Evolutionary conservation across 2,329 filamentous ascomycete genomes (phyloP).

Genomic region (Beauveria bassiana): DNA sequence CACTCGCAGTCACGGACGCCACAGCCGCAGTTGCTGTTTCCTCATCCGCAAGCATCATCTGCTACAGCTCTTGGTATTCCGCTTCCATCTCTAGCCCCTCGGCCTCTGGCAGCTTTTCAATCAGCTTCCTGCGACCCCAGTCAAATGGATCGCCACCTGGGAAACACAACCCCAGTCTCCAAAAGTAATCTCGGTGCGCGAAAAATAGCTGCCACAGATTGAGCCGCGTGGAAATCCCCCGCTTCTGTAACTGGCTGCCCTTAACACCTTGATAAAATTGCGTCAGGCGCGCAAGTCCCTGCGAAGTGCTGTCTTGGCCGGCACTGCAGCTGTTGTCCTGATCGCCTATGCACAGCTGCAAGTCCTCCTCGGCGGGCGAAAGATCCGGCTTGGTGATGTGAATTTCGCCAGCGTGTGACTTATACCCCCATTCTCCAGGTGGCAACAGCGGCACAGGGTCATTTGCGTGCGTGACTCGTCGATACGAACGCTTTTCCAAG

Average conservation of each 20-base stretch:
- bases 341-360: constrained; percentile 65
- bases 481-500: constrained; percentile 42
- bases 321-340: constrained; percentile 66
- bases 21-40: constrained; percentile 3
- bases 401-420: constrained; percentile 78
- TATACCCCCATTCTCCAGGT: constrained; percentile 79
- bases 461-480: constrained; percentile 74
- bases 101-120: neutral
- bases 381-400: constrained; percentile 69
- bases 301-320: constrained; percentile 38
- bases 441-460: constrained; percentile 89
- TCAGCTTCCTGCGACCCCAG: constrained; percentile 47
- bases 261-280: constrained; percentile 16
- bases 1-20: neutral
- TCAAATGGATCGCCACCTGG: constrained; percentile 67
- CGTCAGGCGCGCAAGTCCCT: constrained; percentile 18
- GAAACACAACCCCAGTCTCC: constrained; percentile 82
- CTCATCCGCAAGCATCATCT: neutral
- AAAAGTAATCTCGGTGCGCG: constrained; percentile 94
- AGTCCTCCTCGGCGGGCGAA: constrained; percentile 58
- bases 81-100: constrained; percentile 23
- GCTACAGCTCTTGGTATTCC: constrained; percentile 31
- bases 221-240: constrained; percentile 52
- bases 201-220: constrained; percentile 91
- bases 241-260: constrained; percentile 13